A percentile compares a stretch with the other conserved stretches of the same genome.
phyloP scores from a whole-genome alignment of 23 red algal species.

The Cyanidioschyzon merolae region DNA sequence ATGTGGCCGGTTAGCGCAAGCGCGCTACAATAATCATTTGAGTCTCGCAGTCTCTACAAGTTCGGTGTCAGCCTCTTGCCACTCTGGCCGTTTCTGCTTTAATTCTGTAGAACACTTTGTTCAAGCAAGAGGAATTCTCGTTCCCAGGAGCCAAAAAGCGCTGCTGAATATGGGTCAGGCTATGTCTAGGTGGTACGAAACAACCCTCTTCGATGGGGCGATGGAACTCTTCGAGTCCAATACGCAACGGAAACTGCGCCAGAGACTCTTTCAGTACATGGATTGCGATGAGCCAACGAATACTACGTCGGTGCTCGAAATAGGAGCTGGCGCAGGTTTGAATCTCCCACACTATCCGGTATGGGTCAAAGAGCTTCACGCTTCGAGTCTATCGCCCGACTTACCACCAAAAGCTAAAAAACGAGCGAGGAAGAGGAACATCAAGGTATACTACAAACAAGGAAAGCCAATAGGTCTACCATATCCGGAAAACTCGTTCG shows the following conservation, averaged over 20 bases:
- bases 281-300: background rate
- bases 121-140: too few species aligned
- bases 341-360: conserved; percentile 22
- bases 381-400: background rate
- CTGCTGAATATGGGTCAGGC: conserved; percentile 1
- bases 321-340: conserved; percentile 17
- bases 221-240: background rate
- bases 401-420: background rate
- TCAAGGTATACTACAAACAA: background rate
- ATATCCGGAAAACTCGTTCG: conserved; percentile 15
- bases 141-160: too few species aligned
- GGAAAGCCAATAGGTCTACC: background rate
- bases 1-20: too few species aligned
- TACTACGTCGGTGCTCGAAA: background rate
- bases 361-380: background rate
- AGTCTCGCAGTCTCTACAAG: too few species aligned
- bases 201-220: background rate
- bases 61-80: too few species aligned
- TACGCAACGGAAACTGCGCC: background rate
- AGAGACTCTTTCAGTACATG: background rate
- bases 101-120: too few species aligned
- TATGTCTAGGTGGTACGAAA: background rate
- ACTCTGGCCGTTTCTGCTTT: too few species aligned
- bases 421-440: background rate
- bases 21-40: too few species aligned